Evolutionary conservation across 768 basidiomycete species (phyloP).

Genomic region (Psilocybe subaeruginosa): DNA sequence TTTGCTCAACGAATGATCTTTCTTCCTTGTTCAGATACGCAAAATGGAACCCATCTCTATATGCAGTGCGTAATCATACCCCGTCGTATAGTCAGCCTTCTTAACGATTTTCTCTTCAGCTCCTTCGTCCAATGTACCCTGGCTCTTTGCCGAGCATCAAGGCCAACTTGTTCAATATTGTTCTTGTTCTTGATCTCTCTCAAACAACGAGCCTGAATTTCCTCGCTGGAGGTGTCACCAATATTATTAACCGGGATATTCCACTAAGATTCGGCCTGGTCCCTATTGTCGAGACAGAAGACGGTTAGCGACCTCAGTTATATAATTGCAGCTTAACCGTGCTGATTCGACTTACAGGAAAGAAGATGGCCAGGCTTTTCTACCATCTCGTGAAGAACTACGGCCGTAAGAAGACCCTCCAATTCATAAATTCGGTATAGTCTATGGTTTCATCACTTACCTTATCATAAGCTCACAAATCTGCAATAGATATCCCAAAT

Average conservation of each 20-base stretch:
- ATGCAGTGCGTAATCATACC: slow-evolving; percentile 40
- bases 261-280: slow-evolving; percentile 90
- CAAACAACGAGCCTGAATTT: slow-evolving; percentile 60
- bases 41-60: slow-evolving; percentile 52
- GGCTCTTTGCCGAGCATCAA: slow-evolving; percentile 78
- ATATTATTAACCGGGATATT: slow-evolving; percentile 71
- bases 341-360: slow-evolving; percentile 39
- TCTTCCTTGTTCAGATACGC: slow-evolving; percentile 43
- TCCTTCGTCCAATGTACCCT: slow-evolving; percentile 79
- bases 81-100: neutral
- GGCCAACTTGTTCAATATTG: slow-evolving; percentile 81
- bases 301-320: slow-evolving; percentile 31
- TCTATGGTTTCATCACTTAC: neutral
- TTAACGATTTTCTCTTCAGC: slow-evolving; percentile 35
- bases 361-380: slow-evolving; percentile 73
- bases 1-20: neutral
- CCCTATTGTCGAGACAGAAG: slow-evolving; percentile 61
- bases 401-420: slow-evolving; percentile 65
- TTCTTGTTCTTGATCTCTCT: slow-evolving; percentile 83
- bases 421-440: slow-evolving; percentile 58
- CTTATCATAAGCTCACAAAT: neutral
- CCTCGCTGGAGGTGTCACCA: slow-evolving; percentile 63
- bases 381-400: slow-evolving; percentile 66
- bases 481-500: slow-evolving; percentile 38
- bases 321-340: neutral